These are phyloP conservation scores for Fusarium sp. DNA, from an alignment of 2,329 filamentous ascomycete species.

Conservation along the genomic window DNA sequence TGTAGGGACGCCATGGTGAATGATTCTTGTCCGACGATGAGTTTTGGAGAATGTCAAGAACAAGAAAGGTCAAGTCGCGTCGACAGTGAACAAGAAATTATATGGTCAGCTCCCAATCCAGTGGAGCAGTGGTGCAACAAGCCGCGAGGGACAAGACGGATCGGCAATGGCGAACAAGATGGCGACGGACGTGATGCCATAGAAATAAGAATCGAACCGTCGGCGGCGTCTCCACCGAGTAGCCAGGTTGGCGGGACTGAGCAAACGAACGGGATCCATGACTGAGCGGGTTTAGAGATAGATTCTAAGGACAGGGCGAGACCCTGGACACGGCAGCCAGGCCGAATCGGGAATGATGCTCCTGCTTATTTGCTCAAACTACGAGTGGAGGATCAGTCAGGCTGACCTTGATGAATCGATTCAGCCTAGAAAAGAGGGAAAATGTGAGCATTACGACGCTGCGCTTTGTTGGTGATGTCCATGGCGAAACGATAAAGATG, in stretches of 20 bases:
- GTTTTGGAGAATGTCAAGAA: not conserved
- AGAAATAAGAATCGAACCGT: conserved; percentile 40
- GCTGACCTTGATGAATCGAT: conserved; percentile 21
- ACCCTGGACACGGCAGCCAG: conserved; percentile 37
- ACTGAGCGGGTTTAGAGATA: conserved; percentile 31
- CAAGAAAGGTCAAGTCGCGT: conserved; percentile 4
- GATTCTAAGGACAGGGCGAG: conserved; percentile 11
- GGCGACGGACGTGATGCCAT: conserved; percentile 31
- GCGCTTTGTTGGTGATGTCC: not conserved
- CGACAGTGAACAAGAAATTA: conserved; percentile 6
- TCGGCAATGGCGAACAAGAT: conserved; percentile 1
- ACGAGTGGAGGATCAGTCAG: conserved; percentile 15
- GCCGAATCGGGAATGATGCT: conserved; percentile 34
- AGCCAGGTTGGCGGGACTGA: conserved; percentile 9
- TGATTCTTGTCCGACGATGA: not conserved
- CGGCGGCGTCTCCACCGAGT: conserved; percentile 25
- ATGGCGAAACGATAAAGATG: not conserved
- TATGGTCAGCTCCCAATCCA: conserved; percentile 2
- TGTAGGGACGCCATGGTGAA: conserved; percentile 33
- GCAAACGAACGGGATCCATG: conserved; percentile 4
- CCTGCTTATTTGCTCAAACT: conserved; percentile 41
- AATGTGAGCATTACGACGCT: not conserved
- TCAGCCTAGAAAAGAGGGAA: not conserved
- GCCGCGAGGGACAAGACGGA: conserved; percentile 12
- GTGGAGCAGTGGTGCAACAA: not conserved